Evolutionary conservation across 345 rosid genomes (phyloP).

Genomic region (Microcos paniculata): DNA sequence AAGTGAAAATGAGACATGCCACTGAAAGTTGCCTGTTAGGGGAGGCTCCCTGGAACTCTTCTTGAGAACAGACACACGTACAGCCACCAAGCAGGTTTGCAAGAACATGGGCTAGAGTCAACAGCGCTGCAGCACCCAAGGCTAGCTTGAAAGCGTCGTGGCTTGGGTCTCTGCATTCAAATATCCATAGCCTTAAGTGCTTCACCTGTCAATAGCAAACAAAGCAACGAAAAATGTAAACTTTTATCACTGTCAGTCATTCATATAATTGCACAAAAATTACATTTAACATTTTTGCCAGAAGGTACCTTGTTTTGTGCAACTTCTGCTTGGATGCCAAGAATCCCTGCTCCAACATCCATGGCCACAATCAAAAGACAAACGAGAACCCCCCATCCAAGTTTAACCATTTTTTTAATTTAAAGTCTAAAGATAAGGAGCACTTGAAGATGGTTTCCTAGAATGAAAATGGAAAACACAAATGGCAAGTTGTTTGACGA

Average conservation of each 20-base stretch:
- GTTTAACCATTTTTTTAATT: slow-evolving; percentile 45
- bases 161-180: slow-evolving; percentile 90
- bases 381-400: slow-evolving; percentile 59
- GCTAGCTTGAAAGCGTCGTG: slow-evolving; percentile 79
- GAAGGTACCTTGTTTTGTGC: slow-evolving; percentile 67
- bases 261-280: neutral
- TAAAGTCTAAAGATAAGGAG: neutral
- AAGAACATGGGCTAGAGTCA: slow-evolving; percentile 65
- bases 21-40: slow-evolving; percentile 65
- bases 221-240: neutral
- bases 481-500: neutral
- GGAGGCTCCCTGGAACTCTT: slow-evolving; percentile 71
- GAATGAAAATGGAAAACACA: neutral
- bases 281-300: neutral
- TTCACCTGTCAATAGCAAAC: slow-evolving; percentile 49
- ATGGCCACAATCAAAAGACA: slow-evolving; percentile 75
- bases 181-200: slow-evolving; percentile 80
- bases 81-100: slow-evolving; percentile 79
- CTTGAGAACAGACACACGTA: slow-evolving; percentile 80
- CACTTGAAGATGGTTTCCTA: neutral
- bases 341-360: slow-evolving; percentile 80
- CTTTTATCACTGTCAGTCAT: neutral
- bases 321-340: slow-evolving; percentile 90
- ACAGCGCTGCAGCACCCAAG: slow-evolving; percentile 66
- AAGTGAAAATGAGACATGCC: slow-evolving; percentile 70